phyloP scores from a whole-genome alignment of 805 yeast species.

The Metschnikowia peoriensis region DNA sequence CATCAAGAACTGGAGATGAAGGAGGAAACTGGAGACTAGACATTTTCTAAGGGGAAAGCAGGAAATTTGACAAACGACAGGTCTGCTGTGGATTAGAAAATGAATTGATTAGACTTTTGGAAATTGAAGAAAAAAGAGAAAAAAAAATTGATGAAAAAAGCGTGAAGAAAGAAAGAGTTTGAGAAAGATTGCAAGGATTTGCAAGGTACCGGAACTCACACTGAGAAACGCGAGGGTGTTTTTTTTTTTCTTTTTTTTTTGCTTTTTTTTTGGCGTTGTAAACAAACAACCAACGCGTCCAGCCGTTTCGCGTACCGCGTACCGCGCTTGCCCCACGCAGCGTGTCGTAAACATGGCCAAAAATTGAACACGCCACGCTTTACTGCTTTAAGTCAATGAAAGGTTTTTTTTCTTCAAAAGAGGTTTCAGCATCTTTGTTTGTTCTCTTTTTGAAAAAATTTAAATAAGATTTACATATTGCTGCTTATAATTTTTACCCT shows the following conservation, averaged over 20 bases:
- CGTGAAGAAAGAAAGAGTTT: background rate
- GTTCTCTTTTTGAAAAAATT: too few relatives aligned
- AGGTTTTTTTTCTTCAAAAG: too few relatives aligned
- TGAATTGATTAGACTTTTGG: too few relatives aligned
- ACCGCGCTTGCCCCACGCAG: background rate
- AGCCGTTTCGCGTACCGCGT: background rate
- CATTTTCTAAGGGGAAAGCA: constrained; percentile 8
- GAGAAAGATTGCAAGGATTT: background rate
- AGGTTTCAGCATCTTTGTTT: too few relatives aligned
- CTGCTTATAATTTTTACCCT: too few relatives aligned
- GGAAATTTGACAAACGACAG: background rate
- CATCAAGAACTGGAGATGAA: constrained; percentile 46
- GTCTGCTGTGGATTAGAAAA: background rate
- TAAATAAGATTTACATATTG: too few relatives aligned
- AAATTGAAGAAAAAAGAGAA: background rate
- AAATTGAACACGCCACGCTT: too few relatives aligned
- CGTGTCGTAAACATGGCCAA: background rate
- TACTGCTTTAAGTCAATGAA: too few relatives aligned
- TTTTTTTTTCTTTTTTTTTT: background rate
- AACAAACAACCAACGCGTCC: constrained; percentile 15
- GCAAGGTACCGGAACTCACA: background rate
- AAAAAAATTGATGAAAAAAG: background rate
- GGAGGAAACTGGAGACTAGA: constrained; percentile 46
- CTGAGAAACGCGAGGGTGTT: constrained; percentile 3
- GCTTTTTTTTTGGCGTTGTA: background rate